Evolutionary conservation across 2,329 filamentous ascomycete species (phyloP).

Genomic region (Phialophora expanda): DNA sequence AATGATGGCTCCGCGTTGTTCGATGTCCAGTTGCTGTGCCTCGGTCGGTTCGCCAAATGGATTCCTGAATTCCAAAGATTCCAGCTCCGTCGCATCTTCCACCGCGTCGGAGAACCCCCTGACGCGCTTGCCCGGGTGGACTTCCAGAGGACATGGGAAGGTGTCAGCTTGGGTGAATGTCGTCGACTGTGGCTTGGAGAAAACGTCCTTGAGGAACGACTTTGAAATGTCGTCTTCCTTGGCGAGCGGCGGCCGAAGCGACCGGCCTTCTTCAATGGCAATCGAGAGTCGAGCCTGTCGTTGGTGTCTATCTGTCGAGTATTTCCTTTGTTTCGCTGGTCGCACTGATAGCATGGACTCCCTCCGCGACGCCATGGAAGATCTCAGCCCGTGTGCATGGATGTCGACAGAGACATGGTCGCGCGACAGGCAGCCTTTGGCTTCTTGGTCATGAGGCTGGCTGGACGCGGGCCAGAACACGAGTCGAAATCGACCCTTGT

Average conservation of each 20-base stretch:
- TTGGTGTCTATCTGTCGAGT: slow-evolving; percentile 20
- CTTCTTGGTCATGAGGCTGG: slow-evolving; percentile 5
- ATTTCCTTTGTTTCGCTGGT: slow-evolving; percentile 12
- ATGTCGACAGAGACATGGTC: not conserved
- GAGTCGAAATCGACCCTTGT: slow-evolving; percentile 1
- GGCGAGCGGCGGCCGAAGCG: slow-evolving; percentile 14
- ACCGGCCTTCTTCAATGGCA: slow-evolving; percentile 21
- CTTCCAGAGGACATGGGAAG: slow-evolving; percentile 14
- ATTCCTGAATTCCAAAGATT: slow-evolving; percentile 9
- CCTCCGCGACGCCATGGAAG: slow-evolving; percentile 17
- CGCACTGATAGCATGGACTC: slow-evolving; percentile 14
- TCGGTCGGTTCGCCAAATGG: slow-evolving; percentile 16
- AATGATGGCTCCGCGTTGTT: slow-evolving; percentile 10
- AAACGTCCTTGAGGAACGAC: slow-evolving; percentile 17
- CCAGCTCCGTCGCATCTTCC: not conserved
- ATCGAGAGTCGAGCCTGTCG: slow-evolving; percentile 20
- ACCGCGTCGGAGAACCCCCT: slow-evolving; percentile 5
- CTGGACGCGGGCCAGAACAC: slow-evolving; percentile 4
- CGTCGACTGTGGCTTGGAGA: slow-evolving; percentile 4
- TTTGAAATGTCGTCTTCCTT: slow-evolving; percentile 15
- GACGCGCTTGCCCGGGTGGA: slow-evolving; percentile 20
- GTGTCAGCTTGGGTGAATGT: slow-evolving; percentile 16
- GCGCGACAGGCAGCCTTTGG: not conserved
- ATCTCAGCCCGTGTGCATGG: not conserved
- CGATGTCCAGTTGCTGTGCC: slow-evolving; percentile 17